Percentiles rank a stretch among this genome's conserved stretches.
Conservation (phyloP, 345 rosid genomes). For the Ceriops tagal region DNA sequence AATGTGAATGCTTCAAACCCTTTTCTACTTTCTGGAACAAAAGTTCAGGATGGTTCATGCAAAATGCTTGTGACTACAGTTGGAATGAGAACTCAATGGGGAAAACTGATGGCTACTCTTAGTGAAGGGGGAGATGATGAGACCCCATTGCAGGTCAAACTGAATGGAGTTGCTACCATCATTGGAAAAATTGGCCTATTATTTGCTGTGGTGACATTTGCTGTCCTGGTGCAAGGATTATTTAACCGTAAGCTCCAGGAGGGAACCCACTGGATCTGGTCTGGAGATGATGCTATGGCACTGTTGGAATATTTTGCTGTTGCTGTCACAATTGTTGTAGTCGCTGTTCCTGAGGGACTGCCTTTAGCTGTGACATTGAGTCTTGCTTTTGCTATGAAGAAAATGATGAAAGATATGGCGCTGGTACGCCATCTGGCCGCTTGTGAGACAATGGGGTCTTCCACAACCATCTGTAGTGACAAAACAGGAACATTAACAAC, state of each 20-base stretch:
- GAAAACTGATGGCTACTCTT: slow-evolving; percentile 85
- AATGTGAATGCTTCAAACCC: slow-evolving; percentile 60
- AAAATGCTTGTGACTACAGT: slow-evolving; percentile 86
- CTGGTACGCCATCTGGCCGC: slow-evolving; percentile 88
- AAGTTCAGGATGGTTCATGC: slow-evolving; percentile 89
- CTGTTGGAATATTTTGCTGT: slow-evolving; percentile 77
- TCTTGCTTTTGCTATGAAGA: slow-evolving; percentile 96
- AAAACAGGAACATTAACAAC: slow-evolving; percentile 92
- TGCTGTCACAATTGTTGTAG: slow-evolving; percentile 92
- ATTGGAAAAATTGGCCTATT: slow-evolving; percentile 81
- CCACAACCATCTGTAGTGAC: slow-evolving; percentile 87
- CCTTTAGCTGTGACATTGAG: slow-evolving; percentile 92
- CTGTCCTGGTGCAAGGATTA: slow-evolving; percentile 77
- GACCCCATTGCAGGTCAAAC: slow-evolving; percentile 90
- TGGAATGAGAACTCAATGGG: slow-evolving; percentile 99
- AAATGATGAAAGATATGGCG: slow-evolving; percentile 96
- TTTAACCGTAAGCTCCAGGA: slow-evolving; percentile 46
- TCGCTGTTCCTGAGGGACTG: slow-evolving; percentile 95
- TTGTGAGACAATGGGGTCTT: slow-evolving; percentile 97
- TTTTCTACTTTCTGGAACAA: slow-evolving; percentile 85
- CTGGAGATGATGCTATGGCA: slow-evolving; percentile 71
- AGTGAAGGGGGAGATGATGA: slow-evolving; percentile 97
- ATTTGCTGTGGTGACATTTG: slow-evolving; percentile 80
- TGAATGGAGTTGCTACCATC: slow-evolving; percentile 90
- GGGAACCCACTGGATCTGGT: slow-evolving; percentile 57